A percentile compares a stretch with the other conserved stretches of the same genome.
phyloP scores from a whole-genome alignment of 768 basidiomycete species.

The Pleurotus salmoneostramineus region DNA sequence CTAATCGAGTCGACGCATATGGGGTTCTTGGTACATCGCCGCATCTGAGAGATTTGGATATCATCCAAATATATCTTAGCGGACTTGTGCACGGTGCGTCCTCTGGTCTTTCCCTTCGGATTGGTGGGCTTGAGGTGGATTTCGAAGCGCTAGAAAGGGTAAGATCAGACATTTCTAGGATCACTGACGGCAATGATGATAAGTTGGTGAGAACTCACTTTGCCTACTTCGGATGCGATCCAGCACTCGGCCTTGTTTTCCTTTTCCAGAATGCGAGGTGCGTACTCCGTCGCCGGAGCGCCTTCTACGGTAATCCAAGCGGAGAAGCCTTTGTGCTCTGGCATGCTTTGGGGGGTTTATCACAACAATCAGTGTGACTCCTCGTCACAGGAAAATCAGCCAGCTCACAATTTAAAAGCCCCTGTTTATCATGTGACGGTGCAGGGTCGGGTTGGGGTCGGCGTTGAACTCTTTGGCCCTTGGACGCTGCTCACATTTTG shows the following conservation, averaged over 20 bases:
- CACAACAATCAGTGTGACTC: too few species aligned
- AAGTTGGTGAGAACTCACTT: conserved; percentile 13
- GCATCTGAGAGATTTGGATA: too few species aligned
- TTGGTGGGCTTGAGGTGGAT: neutral
- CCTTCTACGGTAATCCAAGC: conserved; percentile 14
- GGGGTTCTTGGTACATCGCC: too few species aligned
- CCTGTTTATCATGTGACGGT: too few species aligned
- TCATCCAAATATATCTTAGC: too few species aligned
- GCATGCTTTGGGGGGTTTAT: neutral
- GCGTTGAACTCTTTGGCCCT: too few species aligned
- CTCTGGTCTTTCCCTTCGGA: neutral
- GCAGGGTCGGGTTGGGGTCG: too few species aligned
- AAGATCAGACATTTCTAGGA: neutral
- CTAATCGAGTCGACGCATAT: too few species aligned
- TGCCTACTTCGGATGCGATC: conserved; percentile 22
- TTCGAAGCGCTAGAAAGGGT: neutral
- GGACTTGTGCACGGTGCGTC: too few species aligned
- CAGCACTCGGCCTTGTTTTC: conserved; percentile 20
- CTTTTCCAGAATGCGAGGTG: conserved; percentile 12
- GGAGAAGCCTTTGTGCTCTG: neutral
- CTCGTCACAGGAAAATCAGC: too few species aligned
- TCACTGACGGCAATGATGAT: neutral
- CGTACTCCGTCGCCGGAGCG: conserved; percentile 15
- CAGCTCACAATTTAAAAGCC: too few species aligned
- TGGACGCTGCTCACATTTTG: too few species aligned